Evolutionary conservation across 371 early-diverging fungal genomes (phyloP), one percentile per base, ranked within the genome.

Genomic region (Furculomyces boomerangus): DNA sequence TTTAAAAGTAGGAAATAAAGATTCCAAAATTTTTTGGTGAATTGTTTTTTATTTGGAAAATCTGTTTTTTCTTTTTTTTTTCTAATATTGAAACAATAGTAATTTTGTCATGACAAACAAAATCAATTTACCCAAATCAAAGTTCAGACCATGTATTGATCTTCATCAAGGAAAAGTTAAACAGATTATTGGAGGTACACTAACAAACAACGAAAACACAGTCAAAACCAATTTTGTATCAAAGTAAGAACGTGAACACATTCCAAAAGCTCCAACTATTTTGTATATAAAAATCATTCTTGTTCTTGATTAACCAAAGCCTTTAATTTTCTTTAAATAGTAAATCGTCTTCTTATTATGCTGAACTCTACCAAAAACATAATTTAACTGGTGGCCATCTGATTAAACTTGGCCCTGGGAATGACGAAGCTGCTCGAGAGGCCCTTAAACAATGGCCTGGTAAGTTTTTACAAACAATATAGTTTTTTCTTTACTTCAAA

Each of bases 131-230:
- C 13, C 43, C 5, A 43, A 43, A 43, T 78, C 86, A 47, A 73
- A 72, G 58, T 93, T 96, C 71, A 77, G 90, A 30, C 93, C 93
- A 0, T 96, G 97, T 70, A 93, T 94, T 59, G 95, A 97, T 72
- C 74, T 97, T 55, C 98, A 97, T 71, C 64, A 81, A 27, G 98
- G 98, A 32, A 75, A 88, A 69, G 98, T 97, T 53, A 97, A 97
- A 72, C 98, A 97, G 64, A 94, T 94, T 56, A 93, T 97, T 28
- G 95, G 98, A 37, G 92, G 89, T 22, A 81, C 93, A 26, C 75
- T 94, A 24, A 75, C 64, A 55, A 88, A 88, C 60, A 57, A 66
- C 43, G 72, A 74, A 46, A 39, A 47, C 10, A 39, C 26, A 3
- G 74, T 92, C 26, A 72, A 74, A 40, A 92, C 92, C 1, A 97